Conservation (phyloP, 1,284 basidiomycete genomes). For the Cutaneotrichosporon sp. region DNA sequence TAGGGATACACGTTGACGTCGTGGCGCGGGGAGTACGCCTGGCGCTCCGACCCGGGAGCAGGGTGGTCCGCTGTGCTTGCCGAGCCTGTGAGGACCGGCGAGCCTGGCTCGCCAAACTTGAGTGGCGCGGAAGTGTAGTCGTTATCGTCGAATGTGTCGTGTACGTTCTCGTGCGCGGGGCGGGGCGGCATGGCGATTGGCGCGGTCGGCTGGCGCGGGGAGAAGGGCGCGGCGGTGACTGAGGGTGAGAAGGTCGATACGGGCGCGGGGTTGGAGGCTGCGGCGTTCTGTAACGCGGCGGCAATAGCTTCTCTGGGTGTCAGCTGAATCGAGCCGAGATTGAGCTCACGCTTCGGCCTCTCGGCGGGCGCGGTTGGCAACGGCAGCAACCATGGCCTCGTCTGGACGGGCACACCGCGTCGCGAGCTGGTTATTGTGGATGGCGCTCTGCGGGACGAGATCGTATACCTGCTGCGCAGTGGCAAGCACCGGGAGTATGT, state of each 20-base stretch:
- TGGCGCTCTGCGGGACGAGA: slow-evolving; percentile 4
- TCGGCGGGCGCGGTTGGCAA: slow-evolving; percentile 2
- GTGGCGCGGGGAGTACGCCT: neutral
- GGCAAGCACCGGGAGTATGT: slow-evolving; percentile 1
- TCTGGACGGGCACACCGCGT: slow-evolving; percentile 9
- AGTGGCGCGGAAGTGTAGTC: slow-evolving; percentile 4
- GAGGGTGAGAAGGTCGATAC: too few relatives aligned
- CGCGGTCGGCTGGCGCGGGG: too few relatives aligned
- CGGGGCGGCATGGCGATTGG: too few relatives aligned
- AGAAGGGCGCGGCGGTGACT: too few relatives aligned
- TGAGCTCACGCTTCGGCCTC: slow-evolving; percentile 5
- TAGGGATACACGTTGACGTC: neutral
- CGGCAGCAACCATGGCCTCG: slow-evolving; percentile 5
- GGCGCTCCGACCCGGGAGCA: slow-evolving; percentile 1
- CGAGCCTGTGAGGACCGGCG: neutral
- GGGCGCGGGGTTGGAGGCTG: too few relatives aligned
- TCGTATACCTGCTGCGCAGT: slow-evolving; percentile 7
- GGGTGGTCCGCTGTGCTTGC: neutral
- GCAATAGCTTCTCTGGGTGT: neutral
- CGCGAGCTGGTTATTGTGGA: slow-evolving; percentile 1
- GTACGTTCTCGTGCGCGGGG: neutral
- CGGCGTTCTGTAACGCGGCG: neutral
- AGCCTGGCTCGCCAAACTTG: slow-evolving; percentile 1
- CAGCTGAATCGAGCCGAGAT: neutral
- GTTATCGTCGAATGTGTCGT: neutral